Base-by-base conservation (phyloP, 140 eudicot genomes). In the Anethum foeniculum region DNA sequence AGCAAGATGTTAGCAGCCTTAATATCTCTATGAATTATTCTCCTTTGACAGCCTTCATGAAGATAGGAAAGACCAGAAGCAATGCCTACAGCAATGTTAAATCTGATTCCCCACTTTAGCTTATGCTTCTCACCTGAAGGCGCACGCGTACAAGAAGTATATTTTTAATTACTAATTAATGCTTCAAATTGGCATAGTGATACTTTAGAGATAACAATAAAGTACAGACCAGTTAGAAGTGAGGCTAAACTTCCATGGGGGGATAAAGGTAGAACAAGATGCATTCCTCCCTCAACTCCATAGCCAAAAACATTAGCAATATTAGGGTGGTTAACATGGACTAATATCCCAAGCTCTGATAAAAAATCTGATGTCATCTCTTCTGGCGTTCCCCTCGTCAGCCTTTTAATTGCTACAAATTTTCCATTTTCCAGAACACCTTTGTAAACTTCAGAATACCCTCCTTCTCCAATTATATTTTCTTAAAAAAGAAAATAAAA, bases 251-350 rank as follows among this genome's bases (percentile, higher is more conserved):
- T 89, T 30, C 97, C 97, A 86, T 92, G 89, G 41, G 89, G 88
- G n/a, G 96, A 95, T 68, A 93, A 78, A 76, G 92, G 93, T 74
- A 95, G 97, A 88, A 95, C 96, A 80, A 92, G 94, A 75, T 92
- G 95, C 89, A 88, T 88, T 43, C 99, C 99, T 16, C 92, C 97
- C 85, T 95, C 99, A 44, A 95, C 91, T 38, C 97, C 97, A 81
- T 95, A 95, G 39, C 99, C 99, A 74, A 95, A 92, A 32, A 92
- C 90, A 64, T 86, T 86, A 25, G 99, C 85, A 54, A 95, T 88
- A 84, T 95, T 95, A 19, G 99, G 97, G 86, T 95, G 99, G 79
- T 92, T 89, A 49, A 95, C 99, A 80, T 95, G 99, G 46, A 92
- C 99, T 71, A 95, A 88, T 36, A 95, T 92, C 47, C 99, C 97